Conservation (phyloP, 202 grass and related monocot species). For the Carex arenaria region DNA sequence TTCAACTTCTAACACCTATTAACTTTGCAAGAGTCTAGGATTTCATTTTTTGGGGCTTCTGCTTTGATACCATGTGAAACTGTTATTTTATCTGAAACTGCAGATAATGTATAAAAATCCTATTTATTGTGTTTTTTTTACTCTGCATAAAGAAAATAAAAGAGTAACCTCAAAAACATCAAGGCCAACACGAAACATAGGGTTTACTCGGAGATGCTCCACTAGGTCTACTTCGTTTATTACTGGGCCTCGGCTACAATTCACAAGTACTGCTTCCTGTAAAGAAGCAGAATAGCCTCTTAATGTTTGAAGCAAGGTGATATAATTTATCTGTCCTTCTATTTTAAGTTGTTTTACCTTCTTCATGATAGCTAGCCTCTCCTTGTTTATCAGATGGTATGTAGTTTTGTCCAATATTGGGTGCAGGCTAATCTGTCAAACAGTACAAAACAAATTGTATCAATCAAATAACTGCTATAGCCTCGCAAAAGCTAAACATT, state of each 20-base stretch:
- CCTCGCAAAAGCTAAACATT: not conserved
- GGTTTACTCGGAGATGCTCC: conserved; percentile 80
- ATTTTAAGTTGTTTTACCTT: conserved; percentile 34
- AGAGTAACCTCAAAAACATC: conserved; percentile 77
- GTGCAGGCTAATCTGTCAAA: conserved; percentile 74
- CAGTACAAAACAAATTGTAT: not conserved
- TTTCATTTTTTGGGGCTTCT: not conserved
- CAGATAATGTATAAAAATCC: not conserved
- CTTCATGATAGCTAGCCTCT: conserved; percentile 79
- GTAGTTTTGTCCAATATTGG: conserved; percentile 91
- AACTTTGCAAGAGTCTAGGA: not conserved
- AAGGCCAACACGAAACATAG: conserved; percentile 91
- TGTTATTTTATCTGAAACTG: not conserved
- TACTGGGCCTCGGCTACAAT: conserved; percentile 83
- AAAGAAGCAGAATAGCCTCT: conserved; percentile 11
- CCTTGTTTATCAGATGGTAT: conserved; percentile 88
- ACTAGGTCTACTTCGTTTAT: conserved; percentile 80
- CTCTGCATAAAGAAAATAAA: not conserved
- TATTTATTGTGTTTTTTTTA: not conserved
- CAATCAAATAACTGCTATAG: not conserved
- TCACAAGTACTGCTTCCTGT: conserved; percentile 89
- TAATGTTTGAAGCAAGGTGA: not conserved
- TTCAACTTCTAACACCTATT: not conserved
- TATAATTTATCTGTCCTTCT: not conserved
- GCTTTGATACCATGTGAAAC: not conserved